Evolutionary conservation across 2,329 filamentous ascomycete genomes (phyloP), one percentile per base, ranked within the genome.

Genomic region (Fusarium nodosum): DNA sequence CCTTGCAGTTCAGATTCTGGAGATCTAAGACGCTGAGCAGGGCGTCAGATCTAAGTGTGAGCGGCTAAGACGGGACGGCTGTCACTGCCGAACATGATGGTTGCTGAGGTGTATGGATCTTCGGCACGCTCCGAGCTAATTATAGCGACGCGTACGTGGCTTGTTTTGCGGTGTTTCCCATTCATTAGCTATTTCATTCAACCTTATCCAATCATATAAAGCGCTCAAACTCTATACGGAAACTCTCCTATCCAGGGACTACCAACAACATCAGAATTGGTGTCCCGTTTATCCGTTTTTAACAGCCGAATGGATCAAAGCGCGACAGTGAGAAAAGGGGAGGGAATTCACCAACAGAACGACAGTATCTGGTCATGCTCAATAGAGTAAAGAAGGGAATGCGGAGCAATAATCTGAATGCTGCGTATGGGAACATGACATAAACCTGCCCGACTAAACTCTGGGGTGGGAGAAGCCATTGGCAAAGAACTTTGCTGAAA

Each of bases 1-100:
- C 22, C 3, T 6, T 18, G 20, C 36, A 11, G 16, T 26, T 16
- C 22, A 39, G 5, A 28, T 5, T 12, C n/a, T 15, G 9, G 16
- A 12, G 13, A 28, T 20, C 13, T 22, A 24, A 39, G 24, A 20
- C 24, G 18, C 4, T 8, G 18, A 38, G 10, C 5, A 28, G 15
- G 13, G 20, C 26, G 24, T 39, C 33, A 28, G 48, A 51, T 51
- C 48, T 12, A 39, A 39, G 34, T 51, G 48, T 39, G 48, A 30
- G 48, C 48, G 48, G 48, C 18, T 39, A 20, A 20, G n/a, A 51
- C 48, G 48, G 48, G 48, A 51, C 48, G 48, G 34, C 36, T 51
- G 34, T 16, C 48, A 39, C 33, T n/a, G 33, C 48, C 33, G 24
- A 22, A n/a, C 8, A 5, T 39, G n/a, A 22, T 26, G n/a, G 48